phyloP scores from a whole-genome alignment of 192 early-diverging fungal species.

The Podila epigama region DNA sequence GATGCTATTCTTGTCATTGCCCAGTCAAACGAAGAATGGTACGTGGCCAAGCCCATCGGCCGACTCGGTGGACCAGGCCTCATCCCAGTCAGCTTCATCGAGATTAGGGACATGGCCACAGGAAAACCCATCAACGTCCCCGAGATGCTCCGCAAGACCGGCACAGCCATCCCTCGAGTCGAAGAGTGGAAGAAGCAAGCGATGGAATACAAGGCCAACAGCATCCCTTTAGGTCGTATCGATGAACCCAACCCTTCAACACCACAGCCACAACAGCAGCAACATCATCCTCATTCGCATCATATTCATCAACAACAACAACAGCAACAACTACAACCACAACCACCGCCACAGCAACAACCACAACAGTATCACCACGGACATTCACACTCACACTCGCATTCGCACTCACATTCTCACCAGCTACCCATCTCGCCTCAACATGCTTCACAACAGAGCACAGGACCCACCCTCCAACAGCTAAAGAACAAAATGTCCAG shows the following conservation, averaged over 20 bases:
- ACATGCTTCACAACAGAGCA: slow-evolving; percentile 7
- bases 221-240: slow-evolving; percentile 53
- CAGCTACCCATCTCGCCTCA: slow-evolving; percentile 1
- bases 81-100: slow-evolving; percentile 79
- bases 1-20: slow-evolving; percentile 81
- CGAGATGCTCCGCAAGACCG: slow-evolving; percentile 65
- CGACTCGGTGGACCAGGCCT: slow-evolving; percentile 71
- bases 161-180: slow-evolving; percentile 66
- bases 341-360: slow-evolving; percentile 5
- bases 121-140: slow-evolving; percentile 72
- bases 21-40: slow-evolving; percentile 81
- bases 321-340: slow-evolving; percentile 3
- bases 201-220: slow-evolving; percentile 61
- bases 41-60: slow-evolving; percentile 74
- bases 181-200: slow-evolving; percentile 71
- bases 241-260: slow-evolving; percentile 20
- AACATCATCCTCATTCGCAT: background rate
- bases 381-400: slow-evolving; percentile 1
- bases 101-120: slow-evolving; percentile 72
- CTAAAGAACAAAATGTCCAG: slow-evolving; percentile 32
- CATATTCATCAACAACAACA: slow-evolving; percentile 33
- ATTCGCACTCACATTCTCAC: no score
- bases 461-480: slow-evolving; percentile 20
- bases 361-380: slow-evolving; percentile 11
- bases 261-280: slow-evolving; percentile 11